Percentiles rank a stretch among this genome's conserved stretches.
These are phyloP conservation scores for Phytomonas serpens DNA, from an alignment of 208 protist genomes.

Conservation along the genomic window DNA sequence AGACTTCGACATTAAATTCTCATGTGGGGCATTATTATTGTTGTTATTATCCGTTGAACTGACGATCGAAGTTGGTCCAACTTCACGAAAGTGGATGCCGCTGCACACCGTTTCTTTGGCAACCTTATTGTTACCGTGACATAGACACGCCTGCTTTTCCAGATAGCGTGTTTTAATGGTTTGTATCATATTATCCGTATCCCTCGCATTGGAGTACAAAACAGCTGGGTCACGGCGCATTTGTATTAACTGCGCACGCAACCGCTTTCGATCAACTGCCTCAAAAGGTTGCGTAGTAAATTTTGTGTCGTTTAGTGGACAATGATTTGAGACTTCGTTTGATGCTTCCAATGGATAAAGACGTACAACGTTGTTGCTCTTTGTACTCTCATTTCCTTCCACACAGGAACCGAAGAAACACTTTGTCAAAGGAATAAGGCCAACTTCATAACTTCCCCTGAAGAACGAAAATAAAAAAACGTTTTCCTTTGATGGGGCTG, in stretches of 20 bases:
- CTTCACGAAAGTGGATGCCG: neutral
- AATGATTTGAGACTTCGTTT: neutral
- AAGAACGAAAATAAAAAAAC: constrained; percentile 80
- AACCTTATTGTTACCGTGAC: neutral
- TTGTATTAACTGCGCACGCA: constrained; percentile 57
- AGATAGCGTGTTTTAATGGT: constrained; percentile 5
- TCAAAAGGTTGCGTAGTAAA: neutral
- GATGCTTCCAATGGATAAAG: neutral
- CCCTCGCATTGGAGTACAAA: constrained; percentile 54
- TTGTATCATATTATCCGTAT: constrained; percentile 23
- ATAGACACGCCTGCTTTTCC: neutral
- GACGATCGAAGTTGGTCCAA: neutral
- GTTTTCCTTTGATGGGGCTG: constrained; percentile 47
- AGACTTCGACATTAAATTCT: neutral
- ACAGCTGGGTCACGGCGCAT: constrained; percentile 65
- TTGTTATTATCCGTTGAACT: neutral
- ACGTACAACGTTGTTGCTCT: neutral
- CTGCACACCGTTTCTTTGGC: neutral
- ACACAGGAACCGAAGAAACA: constrained; percentile 43
- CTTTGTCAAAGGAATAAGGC: constrained; percentile 72
- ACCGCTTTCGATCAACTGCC: constrained; percentile 15
- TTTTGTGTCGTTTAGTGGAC: neutral
- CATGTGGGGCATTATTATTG: neutral
- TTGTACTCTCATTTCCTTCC: neutral
- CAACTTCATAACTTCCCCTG: constrained; percentile 77